Base-by-base conservation (phyloP, 768 basidiomycete genomes). In the Royoungia palumana region DNA sequence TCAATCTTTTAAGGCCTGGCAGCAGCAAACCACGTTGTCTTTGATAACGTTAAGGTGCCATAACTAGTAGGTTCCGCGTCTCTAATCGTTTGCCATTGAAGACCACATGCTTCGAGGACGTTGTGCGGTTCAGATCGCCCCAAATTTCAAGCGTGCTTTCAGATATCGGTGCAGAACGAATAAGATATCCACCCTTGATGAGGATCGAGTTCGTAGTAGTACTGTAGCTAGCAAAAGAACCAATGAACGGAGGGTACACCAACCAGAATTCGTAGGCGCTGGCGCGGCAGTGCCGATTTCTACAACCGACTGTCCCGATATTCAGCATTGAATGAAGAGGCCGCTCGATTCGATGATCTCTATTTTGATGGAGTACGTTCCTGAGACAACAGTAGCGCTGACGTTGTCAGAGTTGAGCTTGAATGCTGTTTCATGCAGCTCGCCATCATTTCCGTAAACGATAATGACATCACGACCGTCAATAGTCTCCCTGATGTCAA, bases 221-320 rank as follows among this genome's bases (percentile, higher is more conserved):
- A 46, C 59, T 71, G 49, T 63, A 66, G 46, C 54, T 65, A 6
- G 50, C 60, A 37, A 73, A 72, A 13, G 65, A 44, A 21, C 74
- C 72, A 4, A 58, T 53, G 11, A 71, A 62, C 1, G 71, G 75
- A 0, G 54, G 58, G 45, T 78, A 70, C 50, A 78, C 62, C 25
- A 76, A 70, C 77, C 78, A 79, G 59, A 76, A 77, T 47, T 76
- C 66, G 49, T 79, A 79, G 5, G 78, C 78, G 28, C 69, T 75
- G 35, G 64, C 60, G 32, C 75, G 76, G 56, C 61, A 21, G 60
- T 64, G 19, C 76, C 75, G 36, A 78, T 59, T 54, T 75, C 62
- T 17, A 78, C 68, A 14, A 78, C 73, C 9, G 70, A 75, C 56
- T 79, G 76, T 8, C 72, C 75, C 17, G 65, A 64, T 9, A 76